Percentiles rank a stretch among this genome's conserved stretches.
These are phyloP conservation scores for Westerdykella ornata DNA, from an alignment of 2,329 filamentous ascomycete species.

Conservation along the genomic window DNA sequence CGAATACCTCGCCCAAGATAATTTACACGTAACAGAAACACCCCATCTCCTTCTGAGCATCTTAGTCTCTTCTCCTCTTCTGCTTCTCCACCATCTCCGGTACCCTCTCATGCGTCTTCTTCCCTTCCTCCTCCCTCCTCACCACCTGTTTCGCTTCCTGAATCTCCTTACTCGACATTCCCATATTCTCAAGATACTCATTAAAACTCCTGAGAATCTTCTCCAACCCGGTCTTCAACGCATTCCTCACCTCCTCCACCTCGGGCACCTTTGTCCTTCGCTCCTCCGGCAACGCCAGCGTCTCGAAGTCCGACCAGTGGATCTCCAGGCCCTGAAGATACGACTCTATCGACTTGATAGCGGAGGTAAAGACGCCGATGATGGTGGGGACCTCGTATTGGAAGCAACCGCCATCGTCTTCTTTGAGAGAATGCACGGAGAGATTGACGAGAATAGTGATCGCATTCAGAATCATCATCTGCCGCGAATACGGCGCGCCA, in stretches of 20 bases:
- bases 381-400: conserved; percentile 70
- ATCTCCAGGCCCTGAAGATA: conserved; percentile 55
- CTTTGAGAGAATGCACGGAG: conserved; percentile 64
- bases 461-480: conserved; percentile 42
- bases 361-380: conserved; percentile 63
- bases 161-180: conserved; percentile 64
- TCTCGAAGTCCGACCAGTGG: conserved; percentile 74
- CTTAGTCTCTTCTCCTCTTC: no score
- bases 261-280: conserved; percentile 48
- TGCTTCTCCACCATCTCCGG: no score
- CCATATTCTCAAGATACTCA: conserved; percentile 63
- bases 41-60: no score
- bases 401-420: conserved; percentile 83
- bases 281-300: conserved; percentile 42
- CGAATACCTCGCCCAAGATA: no score
- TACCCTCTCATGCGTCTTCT: no score
- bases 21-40: no score
- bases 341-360: conserved; percentile 61
- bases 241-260: conserved; percentile 62
- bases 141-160: conserved; percentile 47
- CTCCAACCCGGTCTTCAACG: conserved; percentile 58
- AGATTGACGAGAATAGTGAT: conserved; percentile 63
- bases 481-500: conserved; percentile 64
- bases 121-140: conserved; percentile 6
- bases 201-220: conserved; percentile 66